Evolutionary conservation across 2,329 filamentous ascomycete genomes (phyloP), one percentile per base, ranked within the genome.

Genomic region (Calonectria ilicicola): DNA sequence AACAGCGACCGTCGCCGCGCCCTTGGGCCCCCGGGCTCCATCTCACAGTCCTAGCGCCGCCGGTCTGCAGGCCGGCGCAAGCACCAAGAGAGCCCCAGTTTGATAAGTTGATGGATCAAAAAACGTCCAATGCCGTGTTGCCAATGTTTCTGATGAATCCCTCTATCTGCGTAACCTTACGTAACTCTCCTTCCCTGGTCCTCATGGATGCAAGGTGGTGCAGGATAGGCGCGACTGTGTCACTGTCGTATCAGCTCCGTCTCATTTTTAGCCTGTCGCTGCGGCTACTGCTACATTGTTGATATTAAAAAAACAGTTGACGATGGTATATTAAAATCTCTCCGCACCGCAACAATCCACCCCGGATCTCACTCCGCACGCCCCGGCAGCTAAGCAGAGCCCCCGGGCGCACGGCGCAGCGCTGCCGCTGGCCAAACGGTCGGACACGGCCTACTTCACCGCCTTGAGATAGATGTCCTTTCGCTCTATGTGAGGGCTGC

Each of bases 1-100:
- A 66, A 21, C 62, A 38, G 40, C 40, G 23, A 60, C 67, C 67
- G 62, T 65, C 67, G 67, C 67, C 67, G 67, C 51, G 23, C 21
- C 27, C 62, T 70, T 60, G 62, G 51, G 49, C 49, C 49, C 32
- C 49, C 58, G 60, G 29, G 35, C 64, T 56, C 51, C 53, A 58
- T 58, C 46, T 63, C 63, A 53, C 63, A 51, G 21, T 38, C 68
- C 29, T 70, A 67, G 69, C 44, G 63, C 69, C 40, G 15, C 42
- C 62, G 6, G 62, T 42, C 42, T 35, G 17, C 46, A 53, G 19
- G 46, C 42, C 58, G 35, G 58, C 27, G 56, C 42, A 5, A 44
- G 8, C 44, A 49, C 56, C 42, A 63, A 42, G 23, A 27, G 29
- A 42, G 44, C 51, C 44, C 68, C 42, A 21, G 29, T 62, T 65